A percentile compares a stretch with the other conserved stretches of the same genome.
These are phyloP conservation scores for Pinus albicaulis DNA, from an alignment of 75 land plant genomes.

Conservation along the genomic window DNA sequence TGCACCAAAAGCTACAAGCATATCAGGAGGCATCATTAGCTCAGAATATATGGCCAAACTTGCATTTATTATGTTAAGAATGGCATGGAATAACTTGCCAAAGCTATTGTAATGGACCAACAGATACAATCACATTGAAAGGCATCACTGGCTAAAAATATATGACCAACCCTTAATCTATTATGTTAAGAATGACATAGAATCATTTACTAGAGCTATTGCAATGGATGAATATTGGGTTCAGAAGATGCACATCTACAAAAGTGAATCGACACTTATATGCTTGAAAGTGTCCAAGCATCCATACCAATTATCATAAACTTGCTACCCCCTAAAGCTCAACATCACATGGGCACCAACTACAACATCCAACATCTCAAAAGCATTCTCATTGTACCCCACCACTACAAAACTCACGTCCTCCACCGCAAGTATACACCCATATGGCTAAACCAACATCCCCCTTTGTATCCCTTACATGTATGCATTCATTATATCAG, in stretches of 20 bases:
- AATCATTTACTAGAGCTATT: too few relatives aligned
- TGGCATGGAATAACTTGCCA: too few relatives aligned
- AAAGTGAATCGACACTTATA: slow-evolving; percentile 25
- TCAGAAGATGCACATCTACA: too few relatives aligned
- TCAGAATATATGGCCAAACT: slow-evolving; percentile 62
- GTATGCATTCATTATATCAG: slow-evolving; percentile 54
- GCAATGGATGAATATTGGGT: too few relatives aligned
- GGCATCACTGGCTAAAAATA: too few relatives aligned
- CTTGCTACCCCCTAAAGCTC: slow-evolving; percentile 55
- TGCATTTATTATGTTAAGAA: too few relatives aligned
- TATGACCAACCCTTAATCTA: too few relatives aligned
- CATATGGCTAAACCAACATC: slow-evolving; percentile 67
- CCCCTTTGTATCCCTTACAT: slow-evolving; percentile 79
- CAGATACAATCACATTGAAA: too few relatives aligned
- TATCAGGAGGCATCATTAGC: slow-evolving; percentile 56
- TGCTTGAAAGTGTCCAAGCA: slow-evolving; percentile 53
- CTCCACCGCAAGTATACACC: slow-evolving; percentile 76
- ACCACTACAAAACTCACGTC: slow-evolving; percentile 64
- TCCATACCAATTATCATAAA: slow-evolving; percentile 72
- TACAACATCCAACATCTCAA: slow-evolving; percentile 19
- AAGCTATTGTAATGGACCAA: too few relatives aligned
- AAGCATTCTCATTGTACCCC: slow-evolving; percentile 80
- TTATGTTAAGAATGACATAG: too few relatives aligned
- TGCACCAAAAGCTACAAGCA: slow-evolving; percentile 56
- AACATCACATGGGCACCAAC: slow-evolving; percentile 26